These are phyloP conservation scores for Exophiala sideris DNA, from an alignment of 2,329 filamentous ascomycete genomes.

Conservation along the genomic window DNA sequence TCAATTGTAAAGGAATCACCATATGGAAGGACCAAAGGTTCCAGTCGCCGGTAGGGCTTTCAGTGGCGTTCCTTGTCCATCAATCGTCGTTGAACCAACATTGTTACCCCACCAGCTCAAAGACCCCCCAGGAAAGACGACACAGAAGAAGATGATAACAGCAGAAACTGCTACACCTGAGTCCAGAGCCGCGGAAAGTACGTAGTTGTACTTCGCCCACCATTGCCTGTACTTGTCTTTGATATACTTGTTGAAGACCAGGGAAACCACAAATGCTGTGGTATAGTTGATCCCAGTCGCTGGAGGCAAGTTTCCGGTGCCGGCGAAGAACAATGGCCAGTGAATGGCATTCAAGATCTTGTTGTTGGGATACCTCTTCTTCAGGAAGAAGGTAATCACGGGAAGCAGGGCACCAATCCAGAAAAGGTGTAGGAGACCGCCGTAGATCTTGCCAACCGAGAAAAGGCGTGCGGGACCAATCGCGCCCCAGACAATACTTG, in stretches of 20 bases:
- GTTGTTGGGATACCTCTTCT: no score
- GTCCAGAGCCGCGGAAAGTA: slow-evolving; percentile 39
- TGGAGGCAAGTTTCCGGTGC: slow-evolving; percentile 24
- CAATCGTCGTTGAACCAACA: slow-evolving; percentile 30
- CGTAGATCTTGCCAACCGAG: slow-evolving; percentile 47
- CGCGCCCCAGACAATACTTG: slow-evolving; percentile 51
- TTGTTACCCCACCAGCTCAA: slow-evolving; percentile 37
- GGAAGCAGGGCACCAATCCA: slow-evolving; percentile 44
- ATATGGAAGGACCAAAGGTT: slow-evolving; percentile 31
- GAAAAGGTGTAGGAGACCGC: slow-evolving; percentile 52
- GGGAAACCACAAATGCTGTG: slow-evolving; percentile 36
- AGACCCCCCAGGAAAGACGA: slow-evolving; percentile 33
- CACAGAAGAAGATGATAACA: slow-evolving; percentile 37
- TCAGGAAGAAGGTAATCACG: slow-evolving; percentile 36
- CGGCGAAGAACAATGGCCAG: slow-evolving; percentile 34
- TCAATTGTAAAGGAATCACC: no score
- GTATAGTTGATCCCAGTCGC: slow-evolving; percentile 37
- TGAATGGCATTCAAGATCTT: slow-evolving; percentile 11
- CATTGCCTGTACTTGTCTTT: slow-evolving; percentile 34
- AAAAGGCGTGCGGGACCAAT: slow-evolving; percentile 51
- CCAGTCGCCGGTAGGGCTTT: slow-evolving; percentile 30
- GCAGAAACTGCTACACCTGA: slow-evolving; percentile 34
- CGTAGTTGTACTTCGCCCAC: slow-evolving; percentile 42
- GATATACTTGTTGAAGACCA: slow-evolving; percentile 40
- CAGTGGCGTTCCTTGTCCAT: slow-evolving; percentile 32